Percentiles rank a stretch among this genome's conserved stretches.
phyloP scores from a whole-genome alignment of 2,329 filamentous ascomycete species.

The Lasiodiplodia sp. region DNA sequence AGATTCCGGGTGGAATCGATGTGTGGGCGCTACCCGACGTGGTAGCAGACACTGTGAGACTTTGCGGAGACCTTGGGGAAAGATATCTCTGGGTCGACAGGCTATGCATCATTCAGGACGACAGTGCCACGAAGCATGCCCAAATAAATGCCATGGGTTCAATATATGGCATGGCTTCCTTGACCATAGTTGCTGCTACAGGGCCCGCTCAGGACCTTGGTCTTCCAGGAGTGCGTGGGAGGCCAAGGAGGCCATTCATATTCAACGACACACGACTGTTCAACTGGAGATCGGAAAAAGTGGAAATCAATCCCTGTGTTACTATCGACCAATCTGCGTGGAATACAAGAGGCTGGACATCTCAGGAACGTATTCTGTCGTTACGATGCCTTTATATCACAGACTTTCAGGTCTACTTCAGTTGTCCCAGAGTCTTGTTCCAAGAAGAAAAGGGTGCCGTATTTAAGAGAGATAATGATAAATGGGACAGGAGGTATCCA shows the following conservation, averaged over 20 bases:
- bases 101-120: constrained; percentile 31
- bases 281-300: not conserved
- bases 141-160: constrained; percentile 28
- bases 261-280: not conserved
- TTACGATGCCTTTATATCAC: constrained; percentile 4
- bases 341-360: not conserved
- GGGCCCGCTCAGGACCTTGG: not conserved
- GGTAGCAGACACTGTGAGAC: constrained; percentile 28
- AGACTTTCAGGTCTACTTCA: not conserved
- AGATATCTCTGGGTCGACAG: constrained; percentile 34
- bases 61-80: constrained; percentile 27
- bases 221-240: not conserved
- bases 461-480: not conserved
- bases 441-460: not conserved
- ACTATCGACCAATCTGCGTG: not conserved
- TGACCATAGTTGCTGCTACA: not conserved
- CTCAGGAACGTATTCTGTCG: not conserved
- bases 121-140: constrained; percentile 20
- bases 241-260: not conserved
- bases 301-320: not conserved
- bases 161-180: not conserved
- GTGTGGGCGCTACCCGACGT: constrained; percentile 5
- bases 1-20: not conserved
- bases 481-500: not conserved
- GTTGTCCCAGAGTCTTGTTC: not conserved